Conservation (phyloP, 2,329 filamentous ascomycete species). For the Neopestalotiopsis sp. region DNA sequence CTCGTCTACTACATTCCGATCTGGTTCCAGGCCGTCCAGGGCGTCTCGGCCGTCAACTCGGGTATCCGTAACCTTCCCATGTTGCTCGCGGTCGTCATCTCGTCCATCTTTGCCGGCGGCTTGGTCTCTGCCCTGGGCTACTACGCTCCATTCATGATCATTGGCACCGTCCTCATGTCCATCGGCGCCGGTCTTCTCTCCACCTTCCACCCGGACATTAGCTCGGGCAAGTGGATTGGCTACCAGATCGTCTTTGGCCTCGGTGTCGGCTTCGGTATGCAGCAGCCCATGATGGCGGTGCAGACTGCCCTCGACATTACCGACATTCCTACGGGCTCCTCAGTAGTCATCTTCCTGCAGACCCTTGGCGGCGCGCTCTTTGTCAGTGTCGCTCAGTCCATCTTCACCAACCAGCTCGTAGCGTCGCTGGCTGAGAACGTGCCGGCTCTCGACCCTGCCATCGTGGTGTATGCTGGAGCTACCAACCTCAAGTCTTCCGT, state of each 20-base stretch:
- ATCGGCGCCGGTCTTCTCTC: constrained; percentile 45
- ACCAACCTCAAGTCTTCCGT: constrained; percentile 40
- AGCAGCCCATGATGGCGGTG: constrained; percentile 47
- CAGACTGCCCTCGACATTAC: constrained; percentile 41
- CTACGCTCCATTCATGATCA: constrained; percentile 45
- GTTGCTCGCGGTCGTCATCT: constrained; percentile 36
- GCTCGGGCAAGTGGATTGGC: constrained; percentile 44
- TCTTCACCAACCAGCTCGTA: constrained; percentile 54
- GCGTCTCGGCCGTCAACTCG: constrained; percentile 37
- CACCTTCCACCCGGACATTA: constrained; percentile 38
- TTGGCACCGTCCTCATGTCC: constrained; percentile 35
- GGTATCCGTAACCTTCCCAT: constrained; percentile 41
- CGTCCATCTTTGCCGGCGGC: constrained; percentile 32
- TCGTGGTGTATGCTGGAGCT: constrained; percentile 41
- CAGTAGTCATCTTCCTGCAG: constrained; percentile 46
- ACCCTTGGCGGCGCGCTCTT: constrained; percentile 52
- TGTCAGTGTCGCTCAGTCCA: constrained; percentile 54
- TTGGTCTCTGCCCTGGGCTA: constrained; percentile 39
- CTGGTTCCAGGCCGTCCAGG: constrained; percentile 38
- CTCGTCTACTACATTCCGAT: constrained; percentile 40
- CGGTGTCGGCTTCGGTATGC: constrained; percentile 45
- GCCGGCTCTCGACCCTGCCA: constrained; percentile 38
- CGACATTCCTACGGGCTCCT: constrained; percentile 34
- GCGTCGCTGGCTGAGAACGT: constrained; percentile 40
- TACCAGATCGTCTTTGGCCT: constrained; percentile 47